These are phyloP conservation scores for Carex parvula DNA, from an alignment of 176 grass and related monocot genomes.

Conservation along the genomic window DNA sequence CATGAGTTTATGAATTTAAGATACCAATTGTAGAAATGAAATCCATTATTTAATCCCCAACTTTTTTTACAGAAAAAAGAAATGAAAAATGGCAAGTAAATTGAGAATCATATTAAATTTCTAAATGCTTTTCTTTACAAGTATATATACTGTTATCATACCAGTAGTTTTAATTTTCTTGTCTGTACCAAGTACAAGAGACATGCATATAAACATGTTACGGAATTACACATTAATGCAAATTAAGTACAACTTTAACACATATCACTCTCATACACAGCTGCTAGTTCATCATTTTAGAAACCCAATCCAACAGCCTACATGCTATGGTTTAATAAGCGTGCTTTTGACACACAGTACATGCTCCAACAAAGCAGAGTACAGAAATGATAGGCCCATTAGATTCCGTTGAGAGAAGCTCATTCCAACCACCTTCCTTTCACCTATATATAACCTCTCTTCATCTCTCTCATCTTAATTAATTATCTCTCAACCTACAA, in stretches of 20 bases:
- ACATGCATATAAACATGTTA: not conserved
- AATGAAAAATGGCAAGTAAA: too few species aligned
- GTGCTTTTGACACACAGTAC: not conserved
- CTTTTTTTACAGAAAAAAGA: too few species aligned
- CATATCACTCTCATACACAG: not conserved
- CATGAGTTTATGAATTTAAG: not conserved
- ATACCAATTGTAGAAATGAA: not conserved
- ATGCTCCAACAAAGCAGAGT: constrained; percentile 8
- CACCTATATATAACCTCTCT: constrained; percentile 46
- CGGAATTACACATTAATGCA: not conserved
- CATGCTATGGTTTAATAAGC: not conserved
- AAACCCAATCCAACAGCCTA: not conserved
- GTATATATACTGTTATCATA: not conserved
- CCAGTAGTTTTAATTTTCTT: not conserved
- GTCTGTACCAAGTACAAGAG: not conserved
- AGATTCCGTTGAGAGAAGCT: constrained; percentile 20
- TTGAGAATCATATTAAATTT: too few species aligned
- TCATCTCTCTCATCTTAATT: constrained; percentile 39
- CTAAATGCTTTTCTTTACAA: not conserved
- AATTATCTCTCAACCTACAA: constrained; percentile 21
- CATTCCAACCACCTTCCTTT: constrained; percentile 29
- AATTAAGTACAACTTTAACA: not conserved
- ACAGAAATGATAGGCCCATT: constrained; percentile 21
- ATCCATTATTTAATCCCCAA: too few species aligned
- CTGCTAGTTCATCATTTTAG: not conserved